Conservation (phyloP, 768 basidiomycete genomes). For the Suillus tomentosus region DNA sequence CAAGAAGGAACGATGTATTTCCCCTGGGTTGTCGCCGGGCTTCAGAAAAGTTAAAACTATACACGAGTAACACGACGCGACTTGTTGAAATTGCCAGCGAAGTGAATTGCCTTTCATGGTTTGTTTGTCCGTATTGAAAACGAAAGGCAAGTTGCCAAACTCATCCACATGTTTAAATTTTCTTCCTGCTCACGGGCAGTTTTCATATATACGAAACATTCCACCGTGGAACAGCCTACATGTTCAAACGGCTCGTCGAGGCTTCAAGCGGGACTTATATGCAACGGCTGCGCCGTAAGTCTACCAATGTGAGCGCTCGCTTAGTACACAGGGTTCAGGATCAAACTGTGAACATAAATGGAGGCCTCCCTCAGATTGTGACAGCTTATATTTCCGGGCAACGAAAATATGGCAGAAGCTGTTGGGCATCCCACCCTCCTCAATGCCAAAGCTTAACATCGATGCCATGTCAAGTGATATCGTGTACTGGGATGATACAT, state of each 20-base stretch:
- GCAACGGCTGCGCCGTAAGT: too few species aligned
- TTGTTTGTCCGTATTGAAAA: neutral
- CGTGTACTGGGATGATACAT: slow-evolving; percentile 13
- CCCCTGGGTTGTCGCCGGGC: neutral
- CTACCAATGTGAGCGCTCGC: too few species aligned
- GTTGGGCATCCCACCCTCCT: neutral
- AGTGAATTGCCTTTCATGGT: neutral
- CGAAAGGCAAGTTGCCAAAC: neutral
- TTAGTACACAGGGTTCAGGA: neutral
- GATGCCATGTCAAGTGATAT: slow-evolving; percentile 11
- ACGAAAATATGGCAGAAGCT: slow-evolving; percentile 7
- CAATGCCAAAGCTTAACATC: neutral
- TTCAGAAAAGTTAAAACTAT: neutral
- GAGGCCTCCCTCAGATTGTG: neutral
- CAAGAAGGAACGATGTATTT: neutral
- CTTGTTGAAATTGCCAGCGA: neutral
- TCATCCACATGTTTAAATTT: neutral
- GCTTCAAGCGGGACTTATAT: neutral
- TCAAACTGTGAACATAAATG: neutral
- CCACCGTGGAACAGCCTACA: neutral
- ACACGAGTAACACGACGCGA: neutral
- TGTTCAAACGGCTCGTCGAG: neutral
- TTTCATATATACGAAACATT: neutral
- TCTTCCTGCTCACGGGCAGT: neutral
- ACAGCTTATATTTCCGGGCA: neutral